Evolutionary conservation across 805 yeast genomes (phyloP), one percentile per base, ranked within the genome.

Genomic region (Scheffersomyces stipitis): DNA sequence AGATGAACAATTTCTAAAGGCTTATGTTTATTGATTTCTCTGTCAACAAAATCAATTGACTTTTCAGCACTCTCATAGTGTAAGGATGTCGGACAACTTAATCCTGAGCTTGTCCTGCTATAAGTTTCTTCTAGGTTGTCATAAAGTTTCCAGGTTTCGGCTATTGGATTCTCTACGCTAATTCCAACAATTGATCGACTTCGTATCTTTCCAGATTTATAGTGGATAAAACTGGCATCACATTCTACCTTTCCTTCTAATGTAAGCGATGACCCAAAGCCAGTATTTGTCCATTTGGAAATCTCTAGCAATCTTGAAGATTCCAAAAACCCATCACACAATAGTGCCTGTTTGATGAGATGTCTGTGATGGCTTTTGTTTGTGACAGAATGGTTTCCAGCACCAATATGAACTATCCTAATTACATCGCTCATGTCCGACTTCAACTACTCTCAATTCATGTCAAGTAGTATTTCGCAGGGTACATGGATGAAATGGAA

Each of bases 361-460:
- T 36, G 37, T 38, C 46, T 61, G 43, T 64, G 68, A n/a, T 41
- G 34, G 2, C 26, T 18, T 5, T 37, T 41, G 17, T 49, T 48
- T 4, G 31, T 30, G 3, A 18, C 26, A 5, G 60, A 51, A 45
- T 75, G 80, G 23, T 50, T 58, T 1, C 81, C 81, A 3, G 81
- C 81, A 1, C 81, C 81, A 16, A 73, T 51, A 49, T 76, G 81
- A n/a, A 66, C 52, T 7, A 75, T 42, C 20, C 51, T 15, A 28
- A 32, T 15, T n/a, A 28, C n/a, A 2, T 3, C 34, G 6, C 17
- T 14, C 31, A 14, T 15, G 14, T 17, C 12, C n/a, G n/a, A n/a
- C n/a, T n/a, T n/a, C n/a, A n/a, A n/a, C n/a, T n/a, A n/a, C n/a
- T n/a, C n/a, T n/a, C n/a, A n/a, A n/a, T n/a, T n/a, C n/a, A n/a